Evolutionary conservation across 2,329 filamentous ascomycete genomes (phyloP).

Genomic region (Chrysoporthe cubensis): DNA sequence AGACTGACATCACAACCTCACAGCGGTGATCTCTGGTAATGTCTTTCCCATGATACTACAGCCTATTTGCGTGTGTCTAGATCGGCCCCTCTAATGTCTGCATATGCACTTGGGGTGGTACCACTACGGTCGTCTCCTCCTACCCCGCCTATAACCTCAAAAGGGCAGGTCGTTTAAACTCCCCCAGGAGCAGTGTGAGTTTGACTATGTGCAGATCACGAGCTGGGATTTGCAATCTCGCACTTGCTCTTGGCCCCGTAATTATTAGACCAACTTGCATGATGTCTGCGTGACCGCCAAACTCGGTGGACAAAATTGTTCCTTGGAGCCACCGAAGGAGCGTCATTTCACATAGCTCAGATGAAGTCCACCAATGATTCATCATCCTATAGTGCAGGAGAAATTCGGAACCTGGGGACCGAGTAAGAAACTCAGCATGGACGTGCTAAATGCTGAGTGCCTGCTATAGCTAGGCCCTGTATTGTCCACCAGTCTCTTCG

Average conservation of each 20-base stretch:
- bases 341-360: background rate
- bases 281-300: no score
- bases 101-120: background rate
- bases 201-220: conserved; percentile 19
- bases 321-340: background rate
- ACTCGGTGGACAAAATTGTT: no score
- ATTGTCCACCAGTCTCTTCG: no score
- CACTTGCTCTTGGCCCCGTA: background rate
- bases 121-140: conserved; percentile 4
- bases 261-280: no score
- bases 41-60: background rate
- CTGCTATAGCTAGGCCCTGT: no score
- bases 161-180: conserved; percentile 21
- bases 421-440: no score
- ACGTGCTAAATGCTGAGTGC: no score
- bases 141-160: conserved; percentile 19
- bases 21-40: background rate
- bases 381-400: background rate
- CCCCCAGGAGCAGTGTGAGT: background rate
- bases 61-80: background rate
- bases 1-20: background rate
- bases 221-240: conserved; percentile 1
- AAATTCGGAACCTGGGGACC: no score
- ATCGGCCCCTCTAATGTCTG: background rate
- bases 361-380: background rate